These are phyloP conservation scores for Penicillium verhagenii DNA, from an alignment of 495 filamentous ascomycete species.

Conservation along the genomic window DNA sequence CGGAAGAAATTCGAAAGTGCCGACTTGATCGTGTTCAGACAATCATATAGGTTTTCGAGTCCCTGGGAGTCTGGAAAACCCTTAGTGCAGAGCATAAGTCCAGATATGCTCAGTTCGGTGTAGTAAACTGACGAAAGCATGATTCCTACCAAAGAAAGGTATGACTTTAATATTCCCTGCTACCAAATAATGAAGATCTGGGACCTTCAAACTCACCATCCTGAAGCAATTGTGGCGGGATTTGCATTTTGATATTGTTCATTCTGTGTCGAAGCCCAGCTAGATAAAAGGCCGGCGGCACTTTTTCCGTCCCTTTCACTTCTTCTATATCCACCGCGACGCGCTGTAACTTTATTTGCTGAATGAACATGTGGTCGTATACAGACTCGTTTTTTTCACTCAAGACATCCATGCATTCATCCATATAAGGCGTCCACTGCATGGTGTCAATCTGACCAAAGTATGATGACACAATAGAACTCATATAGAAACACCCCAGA, in stretches of 20 bases:
- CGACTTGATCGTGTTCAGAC: not conserved
- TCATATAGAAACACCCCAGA: slow-evolving; percentile 46
- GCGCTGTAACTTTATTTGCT: slow-evolving; percentile 1
- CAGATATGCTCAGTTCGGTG: not conserved
- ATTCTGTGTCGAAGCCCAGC: not conserved
- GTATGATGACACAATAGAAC: slow-evolving; percentile 10
- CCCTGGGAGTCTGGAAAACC: not conserved
- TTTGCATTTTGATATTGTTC: not conserved
- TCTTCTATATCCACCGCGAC: not conserved
- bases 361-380: not conserved
- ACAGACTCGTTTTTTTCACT: not conserved
- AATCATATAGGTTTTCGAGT: not conserved
- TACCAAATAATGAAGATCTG: too few relatives aligned
- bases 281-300: not conserved
- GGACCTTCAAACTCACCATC: slow-evolving; percentile 1
- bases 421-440: slow-evolving; percentile 3
- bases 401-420: not conserved
- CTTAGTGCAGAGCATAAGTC: not conserved
- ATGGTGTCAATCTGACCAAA: not conserved
- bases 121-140: not conserved
- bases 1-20: not conserved
- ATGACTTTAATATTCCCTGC: too few relatives aligned
- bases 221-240: not conserved
- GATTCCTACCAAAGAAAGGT: not conserved
- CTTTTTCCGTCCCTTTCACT: not conserved